Evolutionary conservation across 257 asterid species (phyloP).

Genomic region (Fraxinus quadrangulata): DNA sequence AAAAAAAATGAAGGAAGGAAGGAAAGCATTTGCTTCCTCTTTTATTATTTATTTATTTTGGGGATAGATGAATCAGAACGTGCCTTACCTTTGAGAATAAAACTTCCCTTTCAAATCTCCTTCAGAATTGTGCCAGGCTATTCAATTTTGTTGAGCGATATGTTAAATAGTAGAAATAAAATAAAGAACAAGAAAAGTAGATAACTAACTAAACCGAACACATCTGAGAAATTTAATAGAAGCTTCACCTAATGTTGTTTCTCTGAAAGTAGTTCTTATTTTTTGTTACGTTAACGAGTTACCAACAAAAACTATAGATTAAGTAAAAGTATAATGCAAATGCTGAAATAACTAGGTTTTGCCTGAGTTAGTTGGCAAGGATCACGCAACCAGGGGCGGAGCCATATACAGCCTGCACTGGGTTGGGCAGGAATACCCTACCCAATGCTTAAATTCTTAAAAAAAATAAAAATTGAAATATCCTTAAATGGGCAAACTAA

Average conservation of each 20-base stretch:
- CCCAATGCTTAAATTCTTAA: too few relatives aligned
- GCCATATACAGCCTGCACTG: too few relatives aligned
- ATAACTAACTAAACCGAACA: background rate
- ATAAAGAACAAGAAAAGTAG: background rate
- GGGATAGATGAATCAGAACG: background rate
- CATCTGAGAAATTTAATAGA: background rate
- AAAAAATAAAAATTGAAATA: too few relatives aligned
- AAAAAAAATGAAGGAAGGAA: background rate
- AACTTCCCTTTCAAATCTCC: background rate
- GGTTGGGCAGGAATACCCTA: too few relatives aligned
- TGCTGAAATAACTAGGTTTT: background rate
- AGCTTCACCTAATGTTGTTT: background rate
- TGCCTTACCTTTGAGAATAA: background rate
- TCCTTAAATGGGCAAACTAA: too few relatives aligned
- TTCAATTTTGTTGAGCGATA: background rate
- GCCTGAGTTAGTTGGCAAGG: background rate
- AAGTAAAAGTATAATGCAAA: background rate
- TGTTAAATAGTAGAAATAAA: background rate
- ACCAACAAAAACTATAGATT: background rate
- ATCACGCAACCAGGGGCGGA: background rate
- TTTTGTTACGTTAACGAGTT: background rate
- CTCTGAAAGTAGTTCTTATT: background rate
- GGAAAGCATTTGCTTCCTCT: background rate
- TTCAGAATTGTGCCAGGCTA: background rate
- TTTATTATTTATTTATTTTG: background rate